These are phyloP conservation scores for Aspergillus hiratsukae DNA, from an alignment of 2,329 filamentous ascomycete genomes.

Conservation along the genomic window DNA sequence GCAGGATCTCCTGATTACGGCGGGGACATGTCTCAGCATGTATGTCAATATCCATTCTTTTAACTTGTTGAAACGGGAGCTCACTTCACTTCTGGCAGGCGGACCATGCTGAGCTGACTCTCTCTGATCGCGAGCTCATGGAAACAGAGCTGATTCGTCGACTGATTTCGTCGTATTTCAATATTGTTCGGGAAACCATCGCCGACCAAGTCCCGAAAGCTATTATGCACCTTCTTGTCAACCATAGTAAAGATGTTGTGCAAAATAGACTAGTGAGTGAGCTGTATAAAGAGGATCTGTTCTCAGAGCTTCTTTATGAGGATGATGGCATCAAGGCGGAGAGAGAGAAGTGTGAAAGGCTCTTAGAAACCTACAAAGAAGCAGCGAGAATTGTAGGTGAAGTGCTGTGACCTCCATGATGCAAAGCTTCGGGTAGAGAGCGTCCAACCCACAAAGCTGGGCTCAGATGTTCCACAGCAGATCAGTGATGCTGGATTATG, in stretches of 20 bases:
- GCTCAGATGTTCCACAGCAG: background rate
- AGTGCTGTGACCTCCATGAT: slow-evolving; percentile 61
- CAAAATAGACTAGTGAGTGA: slow-evolving; percentile 95
- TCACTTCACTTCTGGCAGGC: slow-evolving; percentile 26
- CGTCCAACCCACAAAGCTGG: background rate
- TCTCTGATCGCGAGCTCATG: slow-evolving; percentile 93
- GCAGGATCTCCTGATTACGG: slow-evolving; percentile 35
- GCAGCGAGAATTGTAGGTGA: slow-evolving; percentile 97
- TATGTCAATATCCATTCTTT: slow-evolving; percentile 33
- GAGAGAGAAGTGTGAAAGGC: slow-evolving; percentile 95
- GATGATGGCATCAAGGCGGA: slow-evolving; percentile 97
- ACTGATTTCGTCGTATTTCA: slow-evolving; percentile 97
- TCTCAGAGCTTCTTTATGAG: slow-evolving; percentile 91
- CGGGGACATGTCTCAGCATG: slow-evolving; percentile 43
- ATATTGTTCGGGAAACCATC: slow-evolving; percentile 97
- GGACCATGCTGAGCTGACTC: slow-evolving; percentile 66
- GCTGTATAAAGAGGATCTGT: slow-evolving; percentile 86
- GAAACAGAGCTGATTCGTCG: slow-evolving; percentile 96
- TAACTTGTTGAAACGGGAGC: background rate
- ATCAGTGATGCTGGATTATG: background rate
- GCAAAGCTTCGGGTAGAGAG: background rate
- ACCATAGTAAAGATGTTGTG: slow-evolving; percentile 96
- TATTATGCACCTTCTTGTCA: slow-evolving; percentile 97
- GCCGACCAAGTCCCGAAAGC: slow-evolving; percentile 98
- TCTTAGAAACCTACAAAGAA: slow-evolving; percentile 93